These are phyloP conservation scores for Staphylotrichum longicolle DNA, from an alignment of 495 filamentous ascomycete genomes.

Conservation along the genomic window DNA sequence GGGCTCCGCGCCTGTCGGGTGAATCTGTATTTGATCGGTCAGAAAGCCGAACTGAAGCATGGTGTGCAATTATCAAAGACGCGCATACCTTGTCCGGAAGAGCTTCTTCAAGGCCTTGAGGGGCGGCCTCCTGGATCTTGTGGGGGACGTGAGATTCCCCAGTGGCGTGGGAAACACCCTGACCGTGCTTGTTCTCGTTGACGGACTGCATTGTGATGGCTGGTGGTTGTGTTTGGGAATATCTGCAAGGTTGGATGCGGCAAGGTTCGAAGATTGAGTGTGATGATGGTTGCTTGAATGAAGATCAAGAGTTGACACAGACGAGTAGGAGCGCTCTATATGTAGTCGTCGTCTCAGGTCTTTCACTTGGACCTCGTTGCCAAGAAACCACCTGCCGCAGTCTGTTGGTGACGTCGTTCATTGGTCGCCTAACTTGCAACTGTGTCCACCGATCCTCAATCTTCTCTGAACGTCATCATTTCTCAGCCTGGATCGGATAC, in stretches of 20 bases:
- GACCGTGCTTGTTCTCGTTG: background rate
- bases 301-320: background rate
- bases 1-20: background rate
- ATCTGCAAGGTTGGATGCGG: background rate
- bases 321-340: background rate
- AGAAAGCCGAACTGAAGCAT: background rate
- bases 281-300: background rate
- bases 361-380: background rate
- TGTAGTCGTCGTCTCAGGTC: background rate
- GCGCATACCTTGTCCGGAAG: background rate
- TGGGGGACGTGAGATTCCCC: background rate
- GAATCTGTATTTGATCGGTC: background rate
- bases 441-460: background rate
- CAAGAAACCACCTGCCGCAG: background rate
- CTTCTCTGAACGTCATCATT: background rate
- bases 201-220: background rate
- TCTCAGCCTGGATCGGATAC: background rate
- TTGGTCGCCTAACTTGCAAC: background rate
- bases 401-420: background rate
- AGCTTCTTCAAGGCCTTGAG: background rate
- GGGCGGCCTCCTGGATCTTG: background rate
- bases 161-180: background rate
- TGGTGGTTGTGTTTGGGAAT: background rate
- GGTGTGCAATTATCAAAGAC: background rate
- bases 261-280: background rate